A percentile compares a stretch with the other conserved stretches of the same genome.
Evolutionary conservation across 1,139 yeast genomes (phyloP).

Genomic region (Candida tunisiensis): DNA sequence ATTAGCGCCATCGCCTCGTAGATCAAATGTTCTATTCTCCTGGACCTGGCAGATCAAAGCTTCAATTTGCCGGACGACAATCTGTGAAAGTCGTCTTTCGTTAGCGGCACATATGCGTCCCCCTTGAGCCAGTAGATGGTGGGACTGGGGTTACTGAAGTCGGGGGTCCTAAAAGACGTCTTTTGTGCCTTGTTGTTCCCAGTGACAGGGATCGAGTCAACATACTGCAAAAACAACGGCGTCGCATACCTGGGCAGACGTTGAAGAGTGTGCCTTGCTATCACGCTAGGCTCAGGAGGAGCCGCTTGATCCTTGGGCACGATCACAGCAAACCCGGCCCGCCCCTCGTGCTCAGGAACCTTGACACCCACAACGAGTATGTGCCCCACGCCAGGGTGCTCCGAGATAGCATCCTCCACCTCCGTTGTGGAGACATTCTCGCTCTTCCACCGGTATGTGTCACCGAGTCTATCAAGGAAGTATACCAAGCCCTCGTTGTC

Average conservation of each 20-base stretch:
- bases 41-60: slow-evolving; percentile 11
- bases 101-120: slow-evolving; percentile 38
- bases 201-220: slow-evolving; percentile 41
- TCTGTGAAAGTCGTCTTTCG: slow-evolving; percentile 37
- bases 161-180: slow-evolving; percentile 54
- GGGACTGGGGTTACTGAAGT: slow-evolving; percentile 49
- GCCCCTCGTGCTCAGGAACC: slow-evolving; percentile 82
- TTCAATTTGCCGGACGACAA: slow-evolving; percentile 14
- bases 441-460: slow-evolving; percentile 93
- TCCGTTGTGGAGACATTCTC: slow-evolving; percentile 92
- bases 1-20: too few species aligned
- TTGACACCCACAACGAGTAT: slow-evolving; percentile 80
- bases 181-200: slow-evolving; percentile 84
- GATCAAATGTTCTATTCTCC: too few species aligned
- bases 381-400: slow-evolving; percentile 34
- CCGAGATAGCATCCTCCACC: slow-evolving; percentile 59
- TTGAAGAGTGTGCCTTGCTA: slow-evolving; percentile 23
- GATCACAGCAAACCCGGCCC: slow-evolving; percentile 82
- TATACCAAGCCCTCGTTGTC: slow-evolving; percentile 60
- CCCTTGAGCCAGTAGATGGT: slow-evolving; percentile 53
- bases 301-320: slow-evolving; percentile 9
- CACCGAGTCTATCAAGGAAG: slow-evolving; percentile 89
- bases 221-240: slow-evolving; percentile 68
- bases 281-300: slow-evolving; percentile 14
- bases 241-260: slow-evolving; percentile 72